Percentiles rank a stretch among this genome's conserved stretches.
Conservation (phyloP, 2,329 filamentous ascomycete species). For the Exserohilum turcica region DNA sequence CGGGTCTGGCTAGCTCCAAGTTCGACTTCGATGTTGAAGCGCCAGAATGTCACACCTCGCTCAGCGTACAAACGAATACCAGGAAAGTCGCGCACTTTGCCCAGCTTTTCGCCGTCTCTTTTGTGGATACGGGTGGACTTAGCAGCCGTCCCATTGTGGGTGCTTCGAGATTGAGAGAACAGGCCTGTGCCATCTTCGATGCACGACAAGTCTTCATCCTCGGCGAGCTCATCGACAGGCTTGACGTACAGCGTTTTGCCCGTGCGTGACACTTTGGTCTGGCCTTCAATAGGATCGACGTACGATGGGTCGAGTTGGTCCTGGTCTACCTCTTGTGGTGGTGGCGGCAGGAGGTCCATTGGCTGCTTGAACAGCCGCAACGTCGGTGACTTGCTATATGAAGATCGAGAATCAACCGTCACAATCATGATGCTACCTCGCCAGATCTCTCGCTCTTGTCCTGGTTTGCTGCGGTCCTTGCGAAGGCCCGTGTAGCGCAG, state of each 20-base stretch:
- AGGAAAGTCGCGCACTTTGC: conserved; percentile 80
- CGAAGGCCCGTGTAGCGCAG: conserved; percentile 87
- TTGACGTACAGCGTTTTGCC: conserved; percentile 88
- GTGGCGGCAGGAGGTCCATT: conserved; percentile 78
- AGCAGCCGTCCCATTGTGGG: conserved; percentile 42
- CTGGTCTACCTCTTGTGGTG: conserved; percentile 70
- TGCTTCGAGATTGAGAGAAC: conserved; percentile 70
- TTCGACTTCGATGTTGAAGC: conserved; percentile 94
- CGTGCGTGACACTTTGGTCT: conserved; percentile 81
- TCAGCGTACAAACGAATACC: conserved; percentile 84
- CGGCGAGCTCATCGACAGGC: conserved; percentile 83
- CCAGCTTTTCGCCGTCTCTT: conserved; percentile 78
- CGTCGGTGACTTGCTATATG: conserved; percentile 76
- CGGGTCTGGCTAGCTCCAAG: conserved; percentile 77
- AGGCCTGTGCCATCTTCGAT: conserved; percentile 82
- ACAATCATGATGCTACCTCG: conserved; percentile 95
- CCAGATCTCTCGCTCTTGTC: conserved; percentile 77
- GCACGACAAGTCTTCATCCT: conserved; percentile 76
- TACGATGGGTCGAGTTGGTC: conserved; percentile 75
- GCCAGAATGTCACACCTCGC: conserved; percentile 91
- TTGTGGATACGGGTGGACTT: conserved; percentile 56
- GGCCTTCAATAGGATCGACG: conserved; percentile 85
- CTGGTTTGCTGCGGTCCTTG: conserved; percentile 56
- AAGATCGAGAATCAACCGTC: conserved; percentile 81
- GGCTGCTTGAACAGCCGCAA: conserved; percentile 86